phyloP scores from a whole-genome alignment of 441 rosid genomes.

The Manihot esculenta region DNA sequence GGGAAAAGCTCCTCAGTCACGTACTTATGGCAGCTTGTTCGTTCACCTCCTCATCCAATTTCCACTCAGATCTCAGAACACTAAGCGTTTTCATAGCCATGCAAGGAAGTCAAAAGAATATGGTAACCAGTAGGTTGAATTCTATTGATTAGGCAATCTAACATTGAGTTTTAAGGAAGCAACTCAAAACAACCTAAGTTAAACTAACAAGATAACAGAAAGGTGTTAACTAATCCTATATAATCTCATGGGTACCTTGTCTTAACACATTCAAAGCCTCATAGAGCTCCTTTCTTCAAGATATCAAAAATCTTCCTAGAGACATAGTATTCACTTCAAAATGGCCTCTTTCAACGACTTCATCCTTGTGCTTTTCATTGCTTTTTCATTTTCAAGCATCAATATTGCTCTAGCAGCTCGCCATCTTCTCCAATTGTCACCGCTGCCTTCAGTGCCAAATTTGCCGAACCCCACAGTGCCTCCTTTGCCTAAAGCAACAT shows the following conservation, averaged over 20 bases:
- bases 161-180: no score
- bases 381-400: neutral
- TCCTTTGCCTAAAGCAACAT: neutral
- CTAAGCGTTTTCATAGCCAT: neutral
- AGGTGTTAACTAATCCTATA: neutral
- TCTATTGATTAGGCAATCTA: no score
- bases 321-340: neutral
- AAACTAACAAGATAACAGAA: neutral
- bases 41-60: neutral
- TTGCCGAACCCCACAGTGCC: neutral
- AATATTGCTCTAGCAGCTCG: neutral
- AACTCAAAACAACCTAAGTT: neutral
- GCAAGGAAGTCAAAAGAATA: no score
- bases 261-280: neutral
- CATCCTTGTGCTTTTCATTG: neutral
- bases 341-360: neutral
- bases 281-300: no score
- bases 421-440: slow-evolving; percentile 2
- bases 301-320: no score
- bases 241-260: neutral
- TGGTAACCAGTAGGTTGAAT: no score
- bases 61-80: no score
- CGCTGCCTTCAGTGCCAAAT: neutral
- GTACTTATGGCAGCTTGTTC: neutral
- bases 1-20: neutral